These are phyloP conservation scores for Umbelopsis sp. DNA, from an alignment of 192 early-diverging fungal genomes.

Conservation along the genomic window DNA sequence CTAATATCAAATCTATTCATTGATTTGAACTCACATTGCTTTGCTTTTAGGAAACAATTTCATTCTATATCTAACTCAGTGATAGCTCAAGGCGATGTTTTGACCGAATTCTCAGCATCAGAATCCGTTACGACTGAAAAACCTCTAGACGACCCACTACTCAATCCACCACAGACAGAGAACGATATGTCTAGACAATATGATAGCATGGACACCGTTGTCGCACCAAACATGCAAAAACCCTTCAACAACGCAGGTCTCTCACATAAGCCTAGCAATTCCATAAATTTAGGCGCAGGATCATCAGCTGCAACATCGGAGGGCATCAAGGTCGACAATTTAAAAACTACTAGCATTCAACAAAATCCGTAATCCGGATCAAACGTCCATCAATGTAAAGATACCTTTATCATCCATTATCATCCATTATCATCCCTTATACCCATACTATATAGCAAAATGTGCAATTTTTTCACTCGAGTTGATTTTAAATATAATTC, in stretches of 20 bases:
- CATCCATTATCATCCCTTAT: too few species aligned
- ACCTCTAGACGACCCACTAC: not conserved
- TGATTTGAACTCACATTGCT: not conserved
- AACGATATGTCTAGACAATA: not conserved
- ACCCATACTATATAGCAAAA: too few species aligned
- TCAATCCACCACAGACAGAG: not conserved
- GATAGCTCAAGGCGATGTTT: constrained; percentile 13
- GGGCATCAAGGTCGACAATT: too few species aligned
- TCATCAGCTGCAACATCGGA: not conserved
- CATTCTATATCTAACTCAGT: constrained; percentile 16
- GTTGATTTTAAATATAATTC: too few species aligned
- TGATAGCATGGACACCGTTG: constrained; percentile 12
- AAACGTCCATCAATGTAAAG: too few species aligned
- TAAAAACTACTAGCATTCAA: too few species aligned
- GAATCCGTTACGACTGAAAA: not conserved
- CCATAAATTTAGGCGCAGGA: not conserved
- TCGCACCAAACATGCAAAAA: constrained; percentile 2
- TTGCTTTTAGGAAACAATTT: constrained; percentile 4
- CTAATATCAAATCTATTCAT: not conserved
- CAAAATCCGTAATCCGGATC: too few species aligned
- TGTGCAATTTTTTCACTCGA: too few species aligned
- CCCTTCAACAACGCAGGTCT: not conserved
- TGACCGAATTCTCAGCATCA: constrained; percentile 1
- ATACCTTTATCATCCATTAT: too few species aligned
- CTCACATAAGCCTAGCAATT: not conserved